phyloP scores from a whole-genome alignment of 2,329 filamentous ascomycete genomes.

The Xylariaceae sp. region DNA sequence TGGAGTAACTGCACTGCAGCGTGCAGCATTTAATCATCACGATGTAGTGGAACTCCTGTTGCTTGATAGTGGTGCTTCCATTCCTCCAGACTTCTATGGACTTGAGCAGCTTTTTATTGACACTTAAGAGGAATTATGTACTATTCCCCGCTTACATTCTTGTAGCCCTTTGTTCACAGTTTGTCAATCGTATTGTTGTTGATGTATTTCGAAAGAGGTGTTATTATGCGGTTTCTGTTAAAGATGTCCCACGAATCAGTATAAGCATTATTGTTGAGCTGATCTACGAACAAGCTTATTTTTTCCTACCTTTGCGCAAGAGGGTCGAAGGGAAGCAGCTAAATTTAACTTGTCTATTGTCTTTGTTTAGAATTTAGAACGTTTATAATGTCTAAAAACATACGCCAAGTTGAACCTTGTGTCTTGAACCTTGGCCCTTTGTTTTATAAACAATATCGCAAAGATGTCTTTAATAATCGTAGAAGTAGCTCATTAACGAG shows the following conservation, averaged over 20 bases:
- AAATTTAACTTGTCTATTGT: too few relatives aligned
- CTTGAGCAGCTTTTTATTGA: background rate
- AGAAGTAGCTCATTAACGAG: too few relatives aligned
- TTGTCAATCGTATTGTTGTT: background rate
- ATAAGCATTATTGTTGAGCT: background rate
- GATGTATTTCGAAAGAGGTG: background rate
- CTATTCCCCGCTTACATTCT: too few relatives aligned
- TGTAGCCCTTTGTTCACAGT: background rate
- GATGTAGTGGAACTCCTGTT: background rate
- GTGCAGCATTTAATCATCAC: background rate
- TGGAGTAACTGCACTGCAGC: constrained; percentile 1
- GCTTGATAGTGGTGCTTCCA: constrained; percentile 1
- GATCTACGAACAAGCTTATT: background rate
- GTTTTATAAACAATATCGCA: too few relatives aligned
- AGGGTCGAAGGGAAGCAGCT: background rate
- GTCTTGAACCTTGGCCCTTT: too few relatives aligned
- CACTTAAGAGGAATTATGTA: too few relatives aligned
- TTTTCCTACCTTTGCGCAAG: background rate
- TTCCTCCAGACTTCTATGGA: constrained; percentile 1
- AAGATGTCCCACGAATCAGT: background rate
- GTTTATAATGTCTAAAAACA: too few relatives aligned
- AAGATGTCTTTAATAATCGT: too few relatives aligned
- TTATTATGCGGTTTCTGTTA: background rate
- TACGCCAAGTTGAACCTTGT: too few relatives aligned
- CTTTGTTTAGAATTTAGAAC: too few relatives aligned